Base-by-base conservation (phyloP, 1,284 basidiomycete genomes). In the Trametes pubescens region DNA sequence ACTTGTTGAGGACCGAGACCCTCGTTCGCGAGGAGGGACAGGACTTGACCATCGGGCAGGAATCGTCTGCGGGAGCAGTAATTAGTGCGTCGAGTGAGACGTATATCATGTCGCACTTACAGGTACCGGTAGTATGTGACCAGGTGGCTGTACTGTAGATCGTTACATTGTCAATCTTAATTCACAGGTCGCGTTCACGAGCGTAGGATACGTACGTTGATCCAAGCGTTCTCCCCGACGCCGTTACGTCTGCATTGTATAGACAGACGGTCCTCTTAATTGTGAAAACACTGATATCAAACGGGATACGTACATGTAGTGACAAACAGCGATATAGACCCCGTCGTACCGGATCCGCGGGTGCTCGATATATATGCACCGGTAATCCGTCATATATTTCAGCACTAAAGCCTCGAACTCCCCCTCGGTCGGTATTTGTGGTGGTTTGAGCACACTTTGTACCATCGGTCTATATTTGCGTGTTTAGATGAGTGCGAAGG, bases 291-390 rank as follows among this genome's bases (percentile, higher is more conserved):
- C 60, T 24, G 49, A 11, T 24, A 55, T 56, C 63, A 35, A 52
- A 34, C 53, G 38, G 53, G 47, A 65, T 74, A 74, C 86, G 70
- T 74, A 92, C 91, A 90, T 81, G 70, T 93, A 96, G 74, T 95
- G 94, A 73, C 94, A 96, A 16, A 94, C 89, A 29, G 93, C 88
- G 62, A 97, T 96, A 75, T 96, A 96, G 18, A 94, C 88, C 5
- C 95, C 95, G 68, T 96, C 95, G 69, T 92, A 77, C 47, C 95
- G 86, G 43, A 96, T 75, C 38, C 95, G 85, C 16, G 94, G 94
- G 66, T 93, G 90, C 73, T 95, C 91, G 48, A 96, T 85, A 73
- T 87, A 92, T 6, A 92, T 77, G 26, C 89, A 87, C 43, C 95
- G 84, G 78, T 88, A 94, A 74, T 94, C 87, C 53, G 79, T 83